Conservation (phyloP, 2,329 filamentous ascomycete species). For the Cyanodermella asteris region DNA sequence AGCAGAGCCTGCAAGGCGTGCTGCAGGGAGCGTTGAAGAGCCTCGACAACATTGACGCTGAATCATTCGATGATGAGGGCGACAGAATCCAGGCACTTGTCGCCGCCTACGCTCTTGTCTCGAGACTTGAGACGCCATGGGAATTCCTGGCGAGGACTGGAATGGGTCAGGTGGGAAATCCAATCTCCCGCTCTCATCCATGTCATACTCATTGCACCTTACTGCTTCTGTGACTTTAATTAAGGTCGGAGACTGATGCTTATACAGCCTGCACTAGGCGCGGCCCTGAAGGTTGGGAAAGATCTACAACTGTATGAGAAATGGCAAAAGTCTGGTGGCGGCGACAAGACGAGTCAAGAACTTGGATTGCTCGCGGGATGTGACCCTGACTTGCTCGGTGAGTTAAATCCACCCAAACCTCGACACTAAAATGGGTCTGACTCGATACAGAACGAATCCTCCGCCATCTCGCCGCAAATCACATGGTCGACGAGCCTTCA, state of each 20-base stretch:
- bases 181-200: neutral
- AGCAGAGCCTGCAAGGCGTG: too few species aligned
- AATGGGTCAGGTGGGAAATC: conserved; percentile 4
- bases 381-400: conserved; percentile 8
- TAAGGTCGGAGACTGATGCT: conserved; percentile 1
- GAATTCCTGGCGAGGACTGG: conserved; percentile 3
- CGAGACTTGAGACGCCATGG: conserved; percentile 5
- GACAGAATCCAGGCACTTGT: conserved; percentile 5
- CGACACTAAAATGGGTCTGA: neutral
- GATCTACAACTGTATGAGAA: conserved; percentile 9
- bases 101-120: conserved; percentile 7
- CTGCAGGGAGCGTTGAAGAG: conserved; percentile 1
- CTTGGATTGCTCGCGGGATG: conserved; percentile 5
- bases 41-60: conserved; percentile 1
- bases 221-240: conserved; percentile 1
- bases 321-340: conserved; percentile 7
- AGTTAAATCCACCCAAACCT: neutral
- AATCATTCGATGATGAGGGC: conserved; percentile 4
- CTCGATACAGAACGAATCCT: conserved; percentile 7
- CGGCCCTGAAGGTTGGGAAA: conserved; percentile 7
- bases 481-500: conserved; percentile 8
- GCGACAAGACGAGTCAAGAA: conserved; percentile 3
- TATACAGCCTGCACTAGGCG: conserved; percentile 8
- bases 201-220: neutral
- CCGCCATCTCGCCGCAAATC: conserved; percentile 9